These are phyloP conservation scores for Chlamydomonas reinhardtii DNA, from an alignment of 163 green algal species.

Conservation along the genomic window DNA sequence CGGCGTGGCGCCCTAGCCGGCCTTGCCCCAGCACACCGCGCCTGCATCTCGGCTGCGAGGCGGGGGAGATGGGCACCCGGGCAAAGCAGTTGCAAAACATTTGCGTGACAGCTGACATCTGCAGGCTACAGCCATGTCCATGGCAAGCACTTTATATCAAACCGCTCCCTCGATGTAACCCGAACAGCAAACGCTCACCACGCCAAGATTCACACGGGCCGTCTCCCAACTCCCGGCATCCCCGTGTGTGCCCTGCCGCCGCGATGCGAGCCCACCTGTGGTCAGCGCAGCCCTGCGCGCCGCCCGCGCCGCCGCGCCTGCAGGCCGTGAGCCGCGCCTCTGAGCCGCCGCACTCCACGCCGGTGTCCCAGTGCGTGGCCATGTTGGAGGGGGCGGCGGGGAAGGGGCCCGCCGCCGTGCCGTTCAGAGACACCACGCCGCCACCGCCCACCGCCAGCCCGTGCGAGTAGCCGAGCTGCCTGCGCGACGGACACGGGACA, in stretches of 20 bases:
- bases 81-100: too few relatives aligned
- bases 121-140: too few relatives aligned
- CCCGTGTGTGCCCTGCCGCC: too few relatives aligned
- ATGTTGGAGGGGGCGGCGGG: background rate
- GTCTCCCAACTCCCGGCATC: too few relatives aligned
- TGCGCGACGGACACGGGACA: background rate
- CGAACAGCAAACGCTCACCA: too few relatives aligned
- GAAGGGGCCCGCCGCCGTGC: background rate
- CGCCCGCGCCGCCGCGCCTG: background rate
- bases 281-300: background rate
- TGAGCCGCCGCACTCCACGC: background rate
- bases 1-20: background rate
- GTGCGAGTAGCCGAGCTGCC: background rate
- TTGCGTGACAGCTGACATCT: too few relatives aligned
- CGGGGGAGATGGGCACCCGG: too few relatives aligned
- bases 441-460: background rate
- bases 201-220: too few relatives aligned
- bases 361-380: background rate
- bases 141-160: too few relatives aligned
- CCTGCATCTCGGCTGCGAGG: constrained; percentile 21
- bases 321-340: background rate
- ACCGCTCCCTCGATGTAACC: too few relatives aligned
- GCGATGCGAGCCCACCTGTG: background rate
- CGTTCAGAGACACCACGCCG: background rate
- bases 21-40: background rate